Percentiles rank a stretch among this genome's conserved stretches.
Evolutionary conservation across 2,329 filamentous ascomycete genomes (phyloP).

Genomic region (Neofusicoccum cordaticola): DNA sequence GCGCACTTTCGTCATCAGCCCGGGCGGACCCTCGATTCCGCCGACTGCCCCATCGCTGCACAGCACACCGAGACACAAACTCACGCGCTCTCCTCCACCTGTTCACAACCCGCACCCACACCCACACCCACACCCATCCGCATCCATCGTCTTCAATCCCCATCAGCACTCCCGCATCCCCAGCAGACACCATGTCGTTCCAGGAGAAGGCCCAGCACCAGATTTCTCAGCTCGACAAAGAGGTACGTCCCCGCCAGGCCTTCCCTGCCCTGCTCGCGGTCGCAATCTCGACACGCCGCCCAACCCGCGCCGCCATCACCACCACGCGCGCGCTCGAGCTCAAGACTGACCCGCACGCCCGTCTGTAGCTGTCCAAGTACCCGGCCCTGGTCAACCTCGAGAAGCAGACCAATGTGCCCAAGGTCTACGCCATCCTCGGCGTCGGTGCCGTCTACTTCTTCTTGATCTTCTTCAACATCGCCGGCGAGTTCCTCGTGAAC

Average conservation of each 20-base stretch:
- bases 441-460: conserved; percentile 79
- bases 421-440: conserved; percentile 79
- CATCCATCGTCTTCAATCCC: conserved; percentile 1
- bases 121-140: background rate
- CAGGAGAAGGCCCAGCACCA: conserved; percentile 76
- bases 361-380: conserved; percentile 74
- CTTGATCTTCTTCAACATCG: conserved; percentile 89
- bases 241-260: conserved; percentile 55
- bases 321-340: background rate
- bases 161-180: conserved; percentile 1
- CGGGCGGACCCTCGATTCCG: conserved; percentile 10
- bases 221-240: conserved; percentile 75
- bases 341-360: conserved; percentile 1
- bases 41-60: background rate
- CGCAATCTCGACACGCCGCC: conserved; percentile 10
- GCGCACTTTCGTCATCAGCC: conserved; percentile 5
- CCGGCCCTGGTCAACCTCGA: conserved; percentile 79
- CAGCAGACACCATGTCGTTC: conserved; percentile 61
- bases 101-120: conserved; percentile 4
- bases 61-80: background rate
- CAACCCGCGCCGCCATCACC: background rate
- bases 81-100: conserved; percentile 12
- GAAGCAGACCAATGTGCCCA: conserved; percentile 77
- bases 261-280: background rate
- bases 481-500: conserved; percentile 84